phyloP scores from a whole-genome alignment of 768 basidiomycete species.

The Termitomyces sp. region DNA sequence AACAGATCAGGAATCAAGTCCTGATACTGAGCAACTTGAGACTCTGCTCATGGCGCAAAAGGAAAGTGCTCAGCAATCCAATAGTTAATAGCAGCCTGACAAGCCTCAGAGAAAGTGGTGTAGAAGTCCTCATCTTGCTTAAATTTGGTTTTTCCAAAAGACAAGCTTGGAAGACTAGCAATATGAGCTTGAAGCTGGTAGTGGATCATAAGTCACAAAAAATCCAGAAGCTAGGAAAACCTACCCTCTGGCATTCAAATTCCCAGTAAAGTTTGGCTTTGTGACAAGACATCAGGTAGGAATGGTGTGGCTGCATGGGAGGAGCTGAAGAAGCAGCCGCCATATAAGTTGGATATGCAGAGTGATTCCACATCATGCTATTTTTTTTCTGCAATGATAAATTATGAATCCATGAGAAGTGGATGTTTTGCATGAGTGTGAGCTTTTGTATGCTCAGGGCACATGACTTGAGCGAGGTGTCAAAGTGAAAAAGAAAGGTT shows the following conservation, averaged over 20 bases:
- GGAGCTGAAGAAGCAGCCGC: not conserved
- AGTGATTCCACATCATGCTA: not conserved
- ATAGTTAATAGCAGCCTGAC: slow-evolving; percentile 13
- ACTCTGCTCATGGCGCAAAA: not conserved
- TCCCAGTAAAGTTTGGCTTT: too few species aligned
- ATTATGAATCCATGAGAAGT: not conserved
- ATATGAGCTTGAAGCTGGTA: too few species aligned
- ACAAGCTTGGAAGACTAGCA: too few species aligned
- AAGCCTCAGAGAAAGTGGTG: slow-evolving; percentile 17
- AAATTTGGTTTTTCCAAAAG: slow-evolving; percentile 17
- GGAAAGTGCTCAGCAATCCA: slow-evolving; percentile 13
- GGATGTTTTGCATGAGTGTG: not conserved
- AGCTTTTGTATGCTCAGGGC: not conserved
- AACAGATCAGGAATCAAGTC: not conserved
- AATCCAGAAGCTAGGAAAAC: too few species aligned
- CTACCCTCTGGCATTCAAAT: too few species aligned
- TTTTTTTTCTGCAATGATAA: not conserved
- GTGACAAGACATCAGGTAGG: too few species aligned
- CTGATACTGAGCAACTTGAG: not conserved
- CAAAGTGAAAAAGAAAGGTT: slow-evolving; percentile 13
- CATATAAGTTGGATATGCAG: too few species aligned
- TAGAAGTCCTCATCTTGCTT: slow-evolving; percentile 20
- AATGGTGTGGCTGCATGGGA: too few species aligned
- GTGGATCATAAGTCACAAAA: too few species aligned
- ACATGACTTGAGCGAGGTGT: slow-evolving; percentile 4